Evolutionary conservation across 1,284 basidiomycete species (phyloP).

Genomic region (Stygiomarasmius scandens): DNA sequence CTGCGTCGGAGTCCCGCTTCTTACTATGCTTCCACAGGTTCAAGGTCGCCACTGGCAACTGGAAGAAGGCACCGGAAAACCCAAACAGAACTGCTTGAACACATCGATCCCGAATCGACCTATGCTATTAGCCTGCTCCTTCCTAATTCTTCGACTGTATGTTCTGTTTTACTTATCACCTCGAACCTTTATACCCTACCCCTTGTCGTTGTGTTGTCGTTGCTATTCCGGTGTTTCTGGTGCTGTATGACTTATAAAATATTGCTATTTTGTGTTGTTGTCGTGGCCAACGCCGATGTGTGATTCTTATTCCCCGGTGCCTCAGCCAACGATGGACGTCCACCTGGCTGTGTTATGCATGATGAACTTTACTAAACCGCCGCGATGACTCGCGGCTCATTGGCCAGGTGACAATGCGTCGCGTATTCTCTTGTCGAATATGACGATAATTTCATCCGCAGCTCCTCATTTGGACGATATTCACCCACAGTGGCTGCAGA

Average conservation of each 20-base stretch:
- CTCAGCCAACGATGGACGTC: no score
- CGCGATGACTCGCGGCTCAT: no score
- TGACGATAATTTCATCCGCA: no score
- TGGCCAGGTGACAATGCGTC: no score
- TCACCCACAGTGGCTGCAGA: no score
- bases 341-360: no score
- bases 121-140: slow-evolving; percentile 6
- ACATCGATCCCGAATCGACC: background rate
- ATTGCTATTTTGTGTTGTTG: background rate
- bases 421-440: no score
- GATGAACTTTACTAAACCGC: no score
- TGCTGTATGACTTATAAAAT: background rate
- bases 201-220: background rate
- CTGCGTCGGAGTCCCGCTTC: no score
- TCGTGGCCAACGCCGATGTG: no score
- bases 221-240: background rate
- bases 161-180: background rate
- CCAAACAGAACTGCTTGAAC: slow-evolving; percentile 37
- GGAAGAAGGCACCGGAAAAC: slow-evolving; percentile 74
- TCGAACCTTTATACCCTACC: background rate
- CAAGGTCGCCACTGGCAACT: slow-evolving; percentile 73
- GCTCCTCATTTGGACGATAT: no score
- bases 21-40: slow-evolving; percentile 48
- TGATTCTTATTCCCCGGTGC: no score
- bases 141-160: slow-evolving; percentile 17